Evolutionary conservation across 2,329 filamentous ascomycete species (phyloP), one percentile per base, ranked within the genome.

Genomic region (Trichothecium sympodiale): DNA sequence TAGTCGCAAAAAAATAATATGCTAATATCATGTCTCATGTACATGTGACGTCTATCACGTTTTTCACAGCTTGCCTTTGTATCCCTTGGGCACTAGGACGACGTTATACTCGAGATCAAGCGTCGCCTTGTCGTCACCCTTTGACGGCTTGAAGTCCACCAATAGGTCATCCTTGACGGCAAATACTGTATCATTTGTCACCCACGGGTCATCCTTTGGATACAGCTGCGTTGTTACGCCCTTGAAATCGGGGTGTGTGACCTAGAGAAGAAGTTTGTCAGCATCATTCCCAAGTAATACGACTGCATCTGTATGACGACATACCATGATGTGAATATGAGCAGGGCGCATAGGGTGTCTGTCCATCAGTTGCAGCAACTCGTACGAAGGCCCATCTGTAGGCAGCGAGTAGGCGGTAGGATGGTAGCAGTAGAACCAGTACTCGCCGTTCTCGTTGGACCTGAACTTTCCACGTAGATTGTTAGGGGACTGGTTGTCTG

Each of bases 381-480:
- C 43, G 34, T 54, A 59, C 2, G 58, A 57, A 9, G 65, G 65
- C 7, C 64, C 80, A 47, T 82, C 74, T 34, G 69, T 77, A 31
- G 79, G 78, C 42, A 85, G 65, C 28, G 77, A 78, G 61, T 85
- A 85, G 5, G 77, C 75, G 0, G 80, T 84, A 1, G 81, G 81
- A 59, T 81, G 69, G 51, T 79, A 73, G 67, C 80, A 84, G 71
- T 84, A 84, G 59, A 83, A 79, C 60, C 66, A 71, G 60, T 79
- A 83, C 55, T 77, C 69, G 47, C 81, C 81, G 42, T 84, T 69
- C 47, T 71, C 70, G 56, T 83, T 72, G 43, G 77, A 74, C 47
- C 69, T 71, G 66, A 85, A 85, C 64, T 84, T 85, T 55, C 81
- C 81, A 30, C 81, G 73, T 29, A 85, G 67, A 65, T 86, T 86